Base-by-base conservation (phyloP, 805 yeast species). In the Metschnikowia peoriensis region DNA sequence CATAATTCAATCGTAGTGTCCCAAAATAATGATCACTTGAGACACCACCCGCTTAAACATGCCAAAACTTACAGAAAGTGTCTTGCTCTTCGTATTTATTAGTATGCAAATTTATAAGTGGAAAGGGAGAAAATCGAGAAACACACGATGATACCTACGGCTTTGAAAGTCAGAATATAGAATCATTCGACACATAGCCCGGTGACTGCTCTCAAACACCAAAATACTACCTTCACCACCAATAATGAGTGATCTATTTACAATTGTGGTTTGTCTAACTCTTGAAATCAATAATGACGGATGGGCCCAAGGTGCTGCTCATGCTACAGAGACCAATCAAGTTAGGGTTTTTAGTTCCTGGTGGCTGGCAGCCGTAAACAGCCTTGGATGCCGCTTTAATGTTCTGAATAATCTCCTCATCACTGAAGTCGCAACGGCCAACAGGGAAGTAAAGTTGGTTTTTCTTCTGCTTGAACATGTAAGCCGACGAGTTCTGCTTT, bases 391-490 rank as follows among this genome's bases (percentile, higher is more conserved):
- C 86, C 6, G 86, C 84, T 41, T 81, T 70, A 49, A 91, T 76
- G 68, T 92, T 92, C 52, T 80, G 78, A 41, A 89, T 71, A 48
- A 91, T 79, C 64, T 92, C 91, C 52, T 78, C 75, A 67, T 92
- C 97, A 17, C 86, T 73, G 73, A 90, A 89, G 59, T 80, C 81
- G 58, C 89, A 86, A 64, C 86, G 84, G 2, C 89, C 97, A 28
- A 92, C 80, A 6, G 93, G 84, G 47, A 91, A 67, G 38, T 85
- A 73, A 45, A 91, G 74, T 55, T 76, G 75, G 43, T 78, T 75
- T 41, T 79, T 82, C 61, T 78, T 80, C 71, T 91, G 96, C 75
- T 88, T 88, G 77, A 88, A 90, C 15, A 89, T 85, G 61, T 83
- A 76, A 40, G 88, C 80, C 32, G 94, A 94, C 42, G 83, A 70